These are phyloP conservation scores for Mariannaea sp. DNA, from an alignment of 2,329 filamentous ascomycete species.

Conservation along the genomic window DNA sequence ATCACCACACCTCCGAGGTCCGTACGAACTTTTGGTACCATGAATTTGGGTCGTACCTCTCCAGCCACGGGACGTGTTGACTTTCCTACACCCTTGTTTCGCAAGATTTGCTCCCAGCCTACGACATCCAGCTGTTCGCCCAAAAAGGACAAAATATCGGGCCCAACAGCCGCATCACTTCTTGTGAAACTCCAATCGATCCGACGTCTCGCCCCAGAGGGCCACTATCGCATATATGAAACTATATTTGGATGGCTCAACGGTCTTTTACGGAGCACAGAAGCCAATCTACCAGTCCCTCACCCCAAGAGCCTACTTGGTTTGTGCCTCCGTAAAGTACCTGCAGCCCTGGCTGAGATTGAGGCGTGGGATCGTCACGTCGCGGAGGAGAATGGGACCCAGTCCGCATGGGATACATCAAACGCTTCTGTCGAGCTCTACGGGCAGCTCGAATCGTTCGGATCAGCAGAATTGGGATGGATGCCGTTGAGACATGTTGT, in stretches of 20 bases:
- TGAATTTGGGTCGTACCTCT: conserved; percentile 38
- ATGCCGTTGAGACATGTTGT: conserved; percentile 42
- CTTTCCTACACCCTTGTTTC: conserved; percentile 39
- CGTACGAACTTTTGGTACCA: conserved; percentile 38
- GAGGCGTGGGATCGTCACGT: conserved; percentile 41
- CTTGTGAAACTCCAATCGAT: conserved; percentile 32
- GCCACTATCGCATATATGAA: conserved; percentile 41
- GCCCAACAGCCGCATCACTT: conserved; percentile 20
- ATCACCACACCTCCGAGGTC: conserved; percentile 36
- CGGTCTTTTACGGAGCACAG: conserved; percentile 38
- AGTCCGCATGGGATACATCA: conserved; percentile 36
- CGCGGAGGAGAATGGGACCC: conserved; percentile 30
- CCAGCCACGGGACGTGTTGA: conserved; percentile 34
- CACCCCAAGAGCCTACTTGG: conserved; percentile 42
- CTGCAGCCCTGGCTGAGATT: conserved; percentile 40
- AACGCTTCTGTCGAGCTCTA: conserved; percentile 42
- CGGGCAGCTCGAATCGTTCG: conserved; percentile 43
- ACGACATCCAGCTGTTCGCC: conserved; percentile 12
- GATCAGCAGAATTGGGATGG: conserved; percentile 39
- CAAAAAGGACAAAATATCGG: not conserved
- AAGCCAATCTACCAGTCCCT: conserved; percentile 23
- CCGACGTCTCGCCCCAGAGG: conserved; percentile 29
- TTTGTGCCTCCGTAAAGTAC: conserved; percentile 45
- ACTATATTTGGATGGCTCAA: conserved; percentile 42
- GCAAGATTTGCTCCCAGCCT: conserved; percentile 34